Evolutionary conservation across 169 alveolate genomes (phyloP).

Genomic region (Plasmodium vinckei): DNA sequence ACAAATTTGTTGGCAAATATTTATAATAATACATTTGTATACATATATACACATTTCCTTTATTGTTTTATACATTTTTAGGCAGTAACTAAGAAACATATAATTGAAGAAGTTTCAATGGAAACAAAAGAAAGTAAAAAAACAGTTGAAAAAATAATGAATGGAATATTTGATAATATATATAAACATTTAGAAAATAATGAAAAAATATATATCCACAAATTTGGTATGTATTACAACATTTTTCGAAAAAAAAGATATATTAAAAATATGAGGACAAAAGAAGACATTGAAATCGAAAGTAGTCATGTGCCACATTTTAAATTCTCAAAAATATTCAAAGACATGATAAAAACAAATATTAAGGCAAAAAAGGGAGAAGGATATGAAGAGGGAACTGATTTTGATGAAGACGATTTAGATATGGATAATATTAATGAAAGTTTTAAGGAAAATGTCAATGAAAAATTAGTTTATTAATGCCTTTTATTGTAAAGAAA

Average conservation of each 20-base stretch:
- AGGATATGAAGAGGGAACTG: slow-evolving; percentile 14
- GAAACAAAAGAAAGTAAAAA: slow-evolving; percentile 72
- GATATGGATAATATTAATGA: slow-evolving; percentile 67
- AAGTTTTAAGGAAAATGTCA: slow-evolving; percentile 64
- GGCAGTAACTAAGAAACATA: slow-evolving; percentile 62
- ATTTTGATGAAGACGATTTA: slow-evolving; percentile 46
- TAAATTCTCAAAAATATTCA: slow-evolving; percentile 64
- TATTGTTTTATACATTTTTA: slow-evolving; percentile 6
- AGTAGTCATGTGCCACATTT: slow-evolving; percentile 74
- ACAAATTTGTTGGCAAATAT: background rate
- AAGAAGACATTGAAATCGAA: slow-evolving; percentile 65
- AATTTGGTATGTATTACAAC: slow-evolving; percentile 70
- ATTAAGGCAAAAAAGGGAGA: slow-evolving; percentile 43
- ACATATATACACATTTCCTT: no score
- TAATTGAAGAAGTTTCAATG: slow-evolving; percentile 75
- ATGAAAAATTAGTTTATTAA: slow-evolving; percentile 60
- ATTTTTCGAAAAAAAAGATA: slow-evolving; percentile 69
- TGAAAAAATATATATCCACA: slow-evolving; percentile 65
- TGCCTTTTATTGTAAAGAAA: background rate
- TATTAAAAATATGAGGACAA: slow-evolving; percentile 63
- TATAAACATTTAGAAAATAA: slow-evolving; percentile 70
- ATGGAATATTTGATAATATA: slow-evolving; percentile 71
- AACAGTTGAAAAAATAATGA: slow-evolving; percentile 71
- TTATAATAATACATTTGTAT: background rate
- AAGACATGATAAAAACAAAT: slow-evolving; percentile 50